phyloP scores from a whole-genome alignment of 805 yeast genomes.

The Sugiyamaella lignohabitans region DNA sequence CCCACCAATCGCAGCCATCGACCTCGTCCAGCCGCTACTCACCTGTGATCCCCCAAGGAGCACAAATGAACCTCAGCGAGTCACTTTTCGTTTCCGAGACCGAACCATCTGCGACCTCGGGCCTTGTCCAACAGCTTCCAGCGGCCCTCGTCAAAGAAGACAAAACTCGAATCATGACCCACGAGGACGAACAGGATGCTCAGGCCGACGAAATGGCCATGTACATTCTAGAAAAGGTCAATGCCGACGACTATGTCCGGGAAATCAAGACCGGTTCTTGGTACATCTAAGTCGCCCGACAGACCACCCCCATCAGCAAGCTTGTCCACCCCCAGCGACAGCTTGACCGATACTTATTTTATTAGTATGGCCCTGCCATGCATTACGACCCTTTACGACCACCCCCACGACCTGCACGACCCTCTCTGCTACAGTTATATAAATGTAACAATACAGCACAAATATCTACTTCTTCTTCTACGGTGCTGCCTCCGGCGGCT shows the following conservation, averaged over 20 bases:
- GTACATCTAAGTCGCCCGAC: slow-evolving; percentile 15
- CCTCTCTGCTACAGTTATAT: background rate
- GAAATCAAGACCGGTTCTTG: slow-evolving; percentile 20
- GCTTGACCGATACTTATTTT: too few species aligned
- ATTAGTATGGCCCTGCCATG: too few species aligned
- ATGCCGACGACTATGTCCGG: slow-evolving; percentile 24
- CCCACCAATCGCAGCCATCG: slow-evolving; percentile 8
- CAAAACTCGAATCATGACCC: slow-evolving; percentile 1
- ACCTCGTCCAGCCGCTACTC: slow-evolving; percentile 15
- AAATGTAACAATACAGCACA: background rate
- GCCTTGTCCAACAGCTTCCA: background rate
- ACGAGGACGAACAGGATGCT: slow-evolving; percentile 20
- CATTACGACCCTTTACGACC: too few species aligned
- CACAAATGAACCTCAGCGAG: slow-evolving; percentile 1
- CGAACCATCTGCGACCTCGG: background rate
- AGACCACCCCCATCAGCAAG: background rate
- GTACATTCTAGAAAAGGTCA: slow-evolving; percentile 29
- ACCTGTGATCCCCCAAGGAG: slow-evolving; percentile 7
- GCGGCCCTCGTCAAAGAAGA: slow-evolving; percentile 10
- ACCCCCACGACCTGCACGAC: background rate
- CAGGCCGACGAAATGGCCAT: slow-evolving; percentile 32
- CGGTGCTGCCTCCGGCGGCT: too few species aligned
- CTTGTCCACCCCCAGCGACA: background rate
- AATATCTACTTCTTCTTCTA: too few species aligned
- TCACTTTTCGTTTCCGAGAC: background rate